These are phyloP conservation scores for Neoboletus subvelutipes DNA, from an alignment of 768 basidiomycete genomes.

Conservation along the genomic window DNA sequence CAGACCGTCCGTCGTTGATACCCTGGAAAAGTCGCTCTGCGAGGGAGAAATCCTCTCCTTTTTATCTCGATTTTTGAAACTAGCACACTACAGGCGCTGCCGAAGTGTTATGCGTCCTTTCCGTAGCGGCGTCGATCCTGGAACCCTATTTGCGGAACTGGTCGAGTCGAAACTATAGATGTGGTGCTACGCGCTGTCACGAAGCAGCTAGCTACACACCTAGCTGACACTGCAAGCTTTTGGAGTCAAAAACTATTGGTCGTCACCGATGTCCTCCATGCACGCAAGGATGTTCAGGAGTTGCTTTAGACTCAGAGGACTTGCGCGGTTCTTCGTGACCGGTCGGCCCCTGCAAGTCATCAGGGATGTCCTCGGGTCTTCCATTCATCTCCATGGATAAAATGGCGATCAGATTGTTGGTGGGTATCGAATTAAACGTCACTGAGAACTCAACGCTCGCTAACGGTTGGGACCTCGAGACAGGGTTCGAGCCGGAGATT, in stretches of 20 bases:
- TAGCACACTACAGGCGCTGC: background rate
- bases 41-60: background rate
- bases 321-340: background rate
- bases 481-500: background rate
- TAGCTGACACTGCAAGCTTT: background rate
- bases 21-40: too few species aligned
- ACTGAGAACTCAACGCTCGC: background rate
- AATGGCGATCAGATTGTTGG: background rate
- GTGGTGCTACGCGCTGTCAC: background rate
- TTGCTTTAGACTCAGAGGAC: background rate
- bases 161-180: background rate
- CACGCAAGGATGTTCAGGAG: background rate
- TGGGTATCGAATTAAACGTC: background rate
- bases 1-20: background rate
- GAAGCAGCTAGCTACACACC: background rate
- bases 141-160: background rate
- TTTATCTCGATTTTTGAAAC: background rate
- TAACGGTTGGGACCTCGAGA: background rate
- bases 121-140: background rate
- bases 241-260: background rate
- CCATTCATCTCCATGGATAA: background rate
- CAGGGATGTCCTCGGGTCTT: background rate
- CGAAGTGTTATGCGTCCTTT: background rate
- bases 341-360: background rate
- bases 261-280: background rate